Percentiles rank a stretch among this genome's conserved stretches.
Conservation (phyloP, 2,329 filamentous ascomycete species). For the Didymella glomerata region DNA sequence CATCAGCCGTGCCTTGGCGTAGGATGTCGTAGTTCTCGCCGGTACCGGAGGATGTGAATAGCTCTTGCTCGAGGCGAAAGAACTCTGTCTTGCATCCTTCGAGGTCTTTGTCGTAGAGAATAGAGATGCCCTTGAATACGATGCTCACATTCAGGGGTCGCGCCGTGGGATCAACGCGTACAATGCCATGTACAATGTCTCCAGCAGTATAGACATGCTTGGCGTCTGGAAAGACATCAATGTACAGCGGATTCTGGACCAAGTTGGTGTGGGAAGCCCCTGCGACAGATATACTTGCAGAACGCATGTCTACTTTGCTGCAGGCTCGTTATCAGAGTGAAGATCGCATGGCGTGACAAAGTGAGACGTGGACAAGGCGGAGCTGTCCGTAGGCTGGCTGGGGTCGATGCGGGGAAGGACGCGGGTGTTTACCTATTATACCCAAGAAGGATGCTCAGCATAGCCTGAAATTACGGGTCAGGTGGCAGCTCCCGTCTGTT, state of each 20-base stretch:
- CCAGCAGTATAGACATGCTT: conserved; percentile 32
- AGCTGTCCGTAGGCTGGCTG: conserved; percentile 9
- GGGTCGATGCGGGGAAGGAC: conserved; percentile 17
- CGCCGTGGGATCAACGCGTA: conserved; percentile 31
- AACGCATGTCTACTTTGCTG: conserved; percentile 13
- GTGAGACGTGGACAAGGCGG: conserved; percentile 5
- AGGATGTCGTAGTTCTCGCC: conserved; percentile 36
- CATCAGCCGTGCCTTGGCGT: conserved; percentile 30
- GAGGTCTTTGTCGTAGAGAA: conserved; percentile 24
- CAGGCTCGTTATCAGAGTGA: background rate
- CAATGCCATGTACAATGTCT: conserved; percentile 32
- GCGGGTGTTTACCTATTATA: conserved; percentile 8
- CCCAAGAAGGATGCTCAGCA: conserved; percentile 9
- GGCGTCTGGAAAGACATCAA: conserved; percentile 23
- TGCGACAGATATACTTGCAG: conserved; percentile 13
- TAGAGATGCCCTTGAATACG: conserved; percentile 27
- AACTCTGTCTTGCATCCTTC: conserved; percentile 28
- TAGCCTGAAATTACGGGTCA: conserved; percentile 8
- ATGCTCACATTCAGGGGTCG: conserved; percentile 32
- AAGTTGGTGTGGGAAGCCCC: conserved; percentile 24
- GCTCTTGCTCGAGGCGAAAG: conserved; percentile 27
- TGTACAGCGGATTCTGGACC: conserved; percentile 29
- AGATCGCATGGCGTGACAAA: conserved; percentile 6
- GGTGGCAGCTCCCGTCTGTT: background rate
- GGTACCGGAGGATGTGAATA: conserved; percentile 31